Evolutionary conservation across 306 rosid species (phyloP), one percentile per base, ranked within the genome.

Genomic region (Quercus mongolica): DNA sequence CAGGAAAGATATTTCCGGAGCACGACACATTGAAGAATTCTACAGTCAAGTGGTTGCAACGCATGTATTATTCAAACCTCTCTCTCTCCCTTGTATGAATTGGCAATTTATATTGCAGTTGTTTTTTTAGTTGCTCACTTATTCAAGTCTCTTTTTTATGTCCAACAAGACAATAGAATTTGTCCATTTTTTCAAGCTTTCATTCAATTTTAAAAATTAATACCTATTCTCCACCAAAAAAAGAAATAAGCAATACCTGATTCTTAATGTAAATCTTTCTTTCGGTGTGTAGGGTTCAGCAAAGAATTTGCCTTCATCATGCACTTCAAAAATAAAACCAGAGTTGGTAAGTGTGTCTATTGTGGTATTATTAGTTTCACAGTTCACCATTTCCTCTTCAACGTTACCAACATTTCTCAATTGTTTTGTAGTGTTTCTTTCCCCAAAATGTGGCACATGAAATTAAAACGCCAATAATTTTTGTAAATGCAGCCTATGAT

Each of bases 401-500:
- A 19, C 58, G 70, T 64, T 85, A 73, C 78, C 79, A 31, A 81
- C 65, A 20, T 57, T 49, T 86, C 15, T 61, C 31, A 69, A 72
- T 72, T 58, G 71, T 74, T 44, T 76, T 89, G 89, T 59, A 95
- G 99, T 95, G 99, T 83, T 93, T 95, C 86, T 95, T 95, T 82
- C 99, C 99, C 5, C 96, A 95, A 84, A 74, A 92, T 79, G 72
- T 88, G 76, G 90, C 63, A 52, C 85, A 88, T 56, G 85, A 86
- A 64, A 91, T 95, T 80, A 74, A 26, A 20, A 92, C 99, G 28
- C 97, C 96, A 31, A 82, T 92, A 72, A 92, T 95, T 85, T 82
- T 90, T 64, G 89, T 95, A 35, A 92, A 91, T 73, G 94, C 99
- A 56, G 99, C 98, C 70, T 95, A 95, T 56, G 99, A 95, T 87